Percentiles rank a stretch among this genome's conserved stretches.
These are phyloP conservation scores for Aspergillus ostianus DNA, from an alignment of 495 filamentous ascomycete genomes.

Conservation along the genomic window DNA sequence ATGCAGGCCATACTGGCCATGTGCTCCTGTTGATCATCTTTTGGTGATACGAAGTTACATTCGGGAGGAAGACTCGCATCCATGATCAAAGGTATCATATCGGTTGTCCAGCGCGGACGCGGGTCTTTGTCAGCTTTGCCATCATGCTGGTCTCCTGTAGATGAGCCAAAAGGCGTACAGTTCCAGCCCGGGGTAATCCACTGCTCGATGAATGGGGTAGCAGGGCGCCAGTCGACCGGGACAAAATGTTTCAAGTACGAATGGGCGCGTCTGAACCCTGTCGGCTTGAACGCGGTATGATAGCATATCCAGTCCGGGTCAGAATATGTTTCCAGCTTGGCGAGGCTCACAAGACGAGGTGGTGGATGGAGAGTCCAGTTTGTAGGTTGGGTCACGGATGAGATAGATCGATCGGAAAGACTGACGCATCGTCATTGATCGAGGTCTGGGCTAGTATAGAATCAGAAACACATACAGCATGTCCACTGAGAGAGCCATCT, in stretches of 20 bases:
- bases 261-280: not conserved
- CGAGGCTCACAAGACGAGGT: not conserved
- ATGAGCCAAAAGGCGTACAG: not conserved
- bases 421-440: not conserved
- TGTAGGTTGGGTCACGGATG: not conserved
- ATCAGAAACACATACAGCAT: not conserved
- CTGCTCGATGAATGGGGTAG: not conserved
- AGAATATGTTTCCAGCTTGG: not conserved
- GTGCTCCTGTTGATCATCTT: not conserved
- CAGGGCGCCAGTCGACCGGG: not conserved
- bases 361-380: not conserved
- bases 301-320: slow-evolving; percentile 1
- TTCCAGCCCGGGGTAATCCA: slow-evolving; percentile 3
- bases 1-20: too few relatives aligned
- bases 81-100: not conserved
- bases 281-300: not conserved
- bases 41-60: not conserved
- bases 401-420: not conserved
- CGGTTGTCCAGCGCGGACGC: not conserved
- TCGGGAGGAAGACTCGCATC: not conserved
- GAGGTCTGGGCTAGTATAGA: too few relatives aligned
- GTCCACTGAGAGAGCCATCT: not conserved
- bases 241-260: not conserved
- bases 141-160: not conserved
- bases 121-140: not conserved